phyloP scores from a whole-genome alignment of 305 asterid genomes.

The Rubia peregrina region DNA sequence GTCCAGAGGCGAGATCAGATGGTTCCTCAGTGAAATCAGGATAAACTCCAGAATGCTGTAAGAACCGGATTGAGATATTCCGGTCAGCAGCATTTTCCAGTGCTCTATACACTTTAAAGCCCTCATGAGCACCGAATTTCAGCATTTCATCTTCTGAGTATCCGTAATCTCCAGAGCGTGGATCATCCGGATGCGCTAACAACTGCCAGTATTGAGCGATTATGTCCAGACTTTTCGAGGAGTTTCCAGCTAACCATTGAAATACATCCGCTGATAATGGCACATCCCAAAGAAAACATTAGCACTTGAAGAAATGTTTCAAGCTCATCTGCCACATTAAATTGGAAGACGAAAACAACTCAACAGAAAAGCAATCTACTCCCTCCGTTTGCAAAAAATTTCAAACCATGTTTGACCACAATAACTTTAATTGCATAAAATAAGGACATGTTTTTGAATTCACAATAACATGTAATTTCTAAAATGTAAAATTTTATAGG shows the following conservation, averaged over 20 bases:
- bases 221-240: constrained; percentile 60
- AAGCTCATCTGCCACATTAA: background rate
- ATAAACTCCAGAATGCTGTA: constrained; percentile 91
- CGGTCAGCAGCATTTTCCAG: constrained; percentile 68
- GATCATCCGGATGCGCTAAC: constrained; percentile 52
- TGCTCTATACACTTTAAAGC: constrained; percentile 47
- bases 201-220: constrained; percentile 89
- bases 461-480: no score
- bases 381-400: no score
- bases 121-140: constrained; percentile 66
- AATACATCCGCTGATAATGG: constrained; percentile 64
- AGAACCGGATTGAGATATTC: constrained; percentile 52
- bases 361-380: background rate
- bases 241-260: constrained; percentile 84
- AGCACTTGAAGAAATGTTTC: background rate
- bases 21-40: constrained; percentile 81
- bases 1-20: constrained; percentile 57
- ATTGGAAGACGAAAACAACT: background rate
- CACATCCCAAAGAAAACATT: background rate
- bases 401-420: no score
- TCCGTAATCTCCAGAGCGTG: constrained; percentile 81
- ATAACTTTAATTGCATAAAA: no score
- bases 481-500: no score
- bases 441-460: no score
- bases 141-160: constrained; percentile 58